These are phyloP conservation scores for Trichoderma asperelloides DNA, from an alignment of 495 filamentous ascomycete genomes.

Conservation along the genomic window DNA sequence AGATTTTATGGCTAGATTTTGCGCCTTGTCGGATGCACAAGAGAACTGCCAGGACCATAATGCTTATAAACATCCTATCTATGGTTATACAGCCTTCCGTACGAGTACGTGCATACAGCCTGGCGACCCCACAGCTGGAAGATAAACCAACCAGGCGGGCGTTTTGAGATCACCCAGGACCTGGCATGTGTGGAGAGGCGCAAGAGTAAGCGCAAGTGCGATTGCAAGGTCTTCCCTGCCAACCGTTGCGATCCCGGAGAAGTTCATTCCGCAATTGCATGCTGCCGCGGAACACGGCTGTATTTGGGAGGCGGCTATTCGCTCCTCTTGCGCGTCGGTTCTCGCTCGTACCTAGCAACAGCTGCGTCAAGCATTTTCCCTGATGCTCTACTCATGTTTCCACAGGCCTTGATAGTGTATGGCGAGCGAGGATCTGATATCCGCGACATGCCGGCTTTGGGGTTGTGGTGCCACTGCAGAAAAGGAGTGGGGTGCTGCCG, in stretches of 20 bases:
- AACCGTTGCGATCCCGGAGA: background rate
- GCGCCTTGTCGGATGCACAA: background rate
- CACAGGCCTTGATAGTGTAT: background rate
- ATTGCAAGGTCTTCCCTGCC: background rate
- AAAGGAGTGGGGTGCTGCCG: slow-evolving; percentile 5
- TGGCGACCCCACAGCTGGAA: background rate
- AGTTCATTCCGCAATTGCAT: background rate
- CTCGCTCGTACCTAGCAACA: background rate
- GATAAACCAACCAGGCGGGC: slow-evolving; percentile 1
- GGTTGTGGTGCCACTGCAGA: slow-evolving; percentile 8
- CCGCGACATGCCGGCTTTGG: slow-evolving; percentile 1
- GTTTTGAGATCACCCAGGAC: background rate
- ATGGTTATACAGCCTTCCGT: background rate
- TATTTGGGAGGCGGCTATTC: no score
- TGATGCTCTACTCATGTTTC: background rate
- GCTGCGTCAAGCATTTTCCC: background rate
- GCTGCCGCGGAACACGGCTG: background rate
- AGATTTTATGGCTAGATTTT: background rate
- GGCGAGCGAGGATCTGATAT: slow-evolving; percentile 1
- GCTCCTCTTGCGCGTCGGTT: background rate
- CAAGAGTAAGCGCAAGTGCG: background rate
- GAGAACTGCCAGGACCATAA: background rate
- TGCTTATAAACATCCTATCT: background rate
- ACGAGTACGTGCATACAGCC: background rate
- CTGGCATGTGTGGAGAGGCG: background rate